Base-by-base conservation (phyloP, 2,329 filamentous ascomycete species). In the Hansfordia pulvinata region DNA sequence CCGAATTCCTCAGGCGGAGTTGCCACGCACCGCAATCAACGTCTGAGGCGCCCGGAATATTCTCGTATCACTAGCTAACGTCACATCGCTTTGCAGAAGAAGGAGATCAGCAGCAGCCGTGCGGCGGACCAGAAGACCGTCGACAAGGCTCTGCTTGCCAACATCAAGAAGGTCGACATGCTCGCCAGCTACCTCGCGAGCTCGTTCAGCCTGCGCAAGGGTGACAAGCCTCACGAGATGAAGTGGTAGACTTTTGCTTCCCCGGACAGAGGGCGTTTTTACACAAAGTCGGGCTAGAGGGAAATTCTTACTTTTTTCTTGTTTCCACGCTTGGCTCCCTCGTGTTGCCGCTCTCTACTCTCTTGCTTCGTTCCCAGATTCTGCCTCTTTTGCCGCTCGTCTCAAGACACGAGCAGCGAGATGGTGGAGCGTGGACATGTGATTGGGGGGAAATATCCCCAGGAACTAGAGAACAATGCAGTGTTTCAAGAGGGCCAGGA, bases 201-300 rank as follows among this genome's bases (percentile, higher is more conserved):
- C 63, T 84, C 79, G 58, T 98, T 98, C 82, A 92, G 82, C 76
- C 78, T 98, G 64, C 82, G 88, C 69, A 94, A 86, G 73, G 90
- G 90, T 56, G 88, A 98, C 75, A 86, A 88, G 79, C 90, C 90
- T 66, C 90, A 98, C 70, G 83, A 93, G 77, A 96, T 98, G 90
- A 82, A 83, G 68, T 98, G 88, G 76, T 98, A 94, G 66, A 75
- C 34, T 25, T 35, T 26, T 20, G 29, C 15, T 49, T 29, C 17
- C 17, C 14, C n/a, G 17, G 16, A 13, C 10, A n/a, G 27, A 29
- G 17, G 29, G 20, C 10, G 29, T 15, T 14, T 16, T 16, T 20
- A 19, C 17, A 14, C 24, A 19, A 23, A 20, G 21, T 11, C 15
- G 20, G 26, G 23, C 17, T 30, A 24, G 19, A 18, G 32, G 30